Base-by-base conservation (phyloP, 2,329 filamentous ascomycete species). In the Xylaria sp. region DNA sequence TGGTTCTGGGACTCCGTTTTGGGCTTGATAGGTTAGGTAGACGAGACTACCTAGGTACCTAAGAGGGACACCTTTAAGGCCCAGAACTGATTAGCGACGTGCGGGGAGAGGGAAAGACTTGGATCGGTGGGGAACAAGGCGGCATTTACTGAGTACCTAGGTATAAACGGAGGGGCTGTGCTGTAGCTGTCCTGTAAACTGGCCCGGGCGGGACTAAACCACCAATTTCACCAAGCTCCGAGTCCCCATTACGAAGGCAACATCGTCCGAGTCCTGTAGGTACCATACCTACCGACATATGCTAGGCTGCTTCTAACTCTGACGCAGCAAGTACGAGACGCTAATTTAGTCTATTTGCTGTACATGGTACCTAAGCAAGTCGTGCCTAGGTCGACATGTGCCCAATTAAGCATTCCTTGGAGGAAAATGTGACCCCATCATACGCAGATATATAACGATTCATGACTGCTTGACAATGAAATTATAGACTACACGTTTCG, bases 101-200 rank as follows among this genome's bases (percentile, higher is more conserved):
- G 57, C 48, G 46, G 57, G 59, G 57, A 40, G 46, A 49, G 59
- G 54, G 44, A 25, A 21, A 47, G 52, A 48, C 40, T 49, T 23
- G 51, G 57, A 47, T 57, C 19, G 52, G 60, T 53, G 61, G 57
- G 37, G 61, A 53, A 57, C 23, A 35, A 21, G 52, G 43, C 23
- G 49, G 54, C 29, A 49, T 41, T 53, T 40, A 46, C 27, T 10
- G 23, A 29, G 44, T 13, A 44, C 23, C 10, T 31, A 35, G 15
- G 31, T n/a, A 47, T 47, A 54, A 48, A 38, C 48, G 48, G 41
- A 49, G 51, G 58, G 58, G n/a, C n/a, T n/a, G n/a, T n/a, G n/a
- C n/a, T n/a, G n/a, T n/a, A n/a, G n/a, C n/a, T n/a, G n/a, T n/a
- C n/a, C 46, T 29, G 29, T 46, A 33, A 29, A 57, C 43, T 43